Evolutionary conservation across 192 early-diverging fungal genomes (phyloP), one percentile per base, ranked within the genome.

Genomic region (Podila verticillata): DNA sequence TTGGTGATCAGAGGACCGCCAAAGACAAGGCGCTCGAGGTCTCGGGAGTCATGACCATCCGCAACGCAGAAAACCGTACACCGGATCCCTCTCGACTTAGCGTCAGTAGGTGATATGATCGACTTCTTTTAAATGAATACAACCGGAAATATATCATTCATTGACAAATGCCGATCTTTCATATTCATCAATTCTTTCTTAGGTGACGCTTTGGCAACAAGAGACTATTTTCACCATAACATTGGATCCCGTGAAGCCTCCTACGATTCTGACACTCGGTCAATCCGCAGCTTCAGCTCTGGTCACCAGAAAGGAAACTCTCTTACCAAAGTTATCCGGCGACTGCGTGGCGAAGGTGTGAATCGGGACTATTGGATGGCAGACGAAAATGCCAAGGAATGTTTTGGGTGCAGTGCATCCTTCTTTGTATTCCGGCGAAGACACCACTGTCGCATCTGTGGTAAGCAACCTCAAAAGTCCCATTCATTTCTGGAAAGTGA

Each of bases 371-470:
- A 90, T 63, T 95, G 94, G 94, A 95, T 95, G 93, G 85, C 88
- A 13, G 94, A 95, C 66, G 94, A 95, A 44, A 90, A 88, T 58
- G 91, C 88, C 59, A 92, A 92, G 71, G 92, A 93, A 74, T 95
- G 94, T 74, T 95, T 90, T 83, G 91, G 93, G n/a, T 95, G 94
- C 82, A 89, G 92, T 65, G 82, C 82, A 19, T 85, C 86, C 4
- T 95, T 95, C 68, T 90, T 87, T 22, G 82, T 91, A 0, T 89
- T 92, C 48, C 83, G 93, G 32, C 82, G 94, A 35, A 90, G 86
- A 51, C 94, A 95, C 70, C 94, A 95, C 65, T 95, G 94, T 73
- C 85, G 94, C 31, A 91, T 92, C 39, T 95, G 94, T 85, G 94
- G 93, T 89, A 81, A 71, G 82, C 73, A 9, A 22, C 30, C 31